These are phyloP conservation scores for Oryza australiensis DNA, from an alignment of 176 grass and related monocot species.

Conservation along the genomic window DNA sequence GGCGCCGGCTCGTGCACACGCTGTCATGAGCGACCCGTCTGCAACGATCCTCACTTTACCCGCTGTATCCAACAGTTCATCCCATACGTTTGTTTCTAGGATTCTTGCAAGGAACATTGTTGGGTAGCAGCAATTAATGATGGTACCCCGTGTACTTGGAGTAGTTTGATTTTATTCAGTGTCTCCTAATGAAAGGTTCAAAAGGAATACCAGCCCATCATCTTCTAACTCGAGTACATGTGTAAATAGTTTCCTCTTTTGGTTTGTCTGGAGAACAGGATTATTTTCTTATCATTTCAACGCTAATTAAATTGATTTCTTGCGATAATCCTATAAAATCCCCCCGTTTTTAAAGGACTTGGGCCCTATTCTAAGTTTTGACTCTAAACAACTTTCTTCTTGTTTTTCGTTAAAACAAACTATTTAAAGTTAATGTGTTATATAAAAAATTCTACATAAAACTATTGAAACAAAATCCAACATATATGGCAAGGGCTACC, in stretches of 20 bases:
- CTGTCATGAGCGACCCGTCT: conserved; percentile 10
- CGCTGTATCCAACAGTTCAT: background rate
- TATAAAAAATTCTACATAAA: no score
- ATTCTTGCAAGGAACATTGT: conserved; percentile 25
- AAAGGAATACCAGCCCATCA: background rate
- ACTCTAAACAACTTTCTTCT: no score
- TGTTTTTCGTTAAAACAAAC: no score
- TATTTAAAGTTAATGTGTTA: no score
- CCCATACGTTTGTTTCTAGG: background rate
- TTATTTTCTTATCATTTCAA: no score
- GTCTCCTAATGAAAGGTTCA: background rate
- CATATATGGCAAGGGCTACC: no score
- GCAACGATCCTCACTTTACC: background rate
- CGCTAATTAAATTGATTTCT: no score
- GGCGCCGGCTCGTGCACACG: background rate
- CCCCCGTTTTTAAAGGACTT: no score
- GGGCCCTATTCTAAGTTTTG: no score
- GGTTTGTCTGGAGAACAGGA: background rate
- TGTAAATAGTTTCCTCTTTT: background rate
- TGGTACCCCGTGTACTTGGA: background rate
- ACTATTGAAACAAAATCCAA: no score
- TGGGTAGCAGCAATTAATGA: background rate
- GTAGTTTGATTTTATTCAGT: background rate
- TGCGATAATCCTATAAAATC: no score
- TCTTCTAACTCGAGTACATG: background rate